Conservation (phyloP, 192 early-diverging fungal species). For the Funneliformis mosseae region DNA sequence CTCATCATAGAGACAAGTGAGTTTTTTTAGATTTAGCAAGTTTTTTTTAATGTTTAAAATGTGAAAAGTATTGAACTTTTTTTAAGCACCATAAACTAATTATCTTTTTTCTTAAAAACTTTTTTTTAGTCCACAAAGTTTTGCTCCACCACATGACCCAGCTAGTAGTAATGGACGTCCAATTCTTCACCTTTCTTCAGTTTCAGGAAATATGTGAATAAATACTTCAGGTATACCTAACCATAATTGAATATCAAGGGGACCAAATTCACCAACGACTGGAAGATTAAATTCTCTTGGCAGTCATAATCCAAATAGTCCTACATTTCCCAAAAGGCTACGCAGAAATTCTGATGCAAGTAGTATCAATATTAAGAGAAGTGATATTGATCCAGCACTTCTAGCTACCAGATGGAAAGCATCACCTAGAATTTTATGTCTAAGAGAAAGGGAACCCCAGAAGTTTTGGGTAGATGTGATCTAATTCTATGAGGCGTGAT, state of each 20-base stretch:
- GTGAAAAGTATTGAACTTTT: neutral
- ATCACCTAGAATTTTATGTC: too few species aligned
- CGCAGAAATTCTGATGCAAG: neutral
- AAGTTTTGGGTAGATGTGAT: too few species aligned
- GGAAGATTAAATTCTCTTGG: neutral
- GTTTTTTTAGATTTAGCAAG: neutral
- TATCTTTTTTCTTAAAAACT: neutral
- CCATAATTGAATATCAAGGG: neutral
- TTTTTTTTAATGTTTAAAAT: neutral
- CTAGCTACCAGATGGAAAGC: neutral
- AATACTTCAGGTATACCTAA: conserved; percentile 9
- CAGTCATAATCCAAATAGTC: conserved; percentile 11
- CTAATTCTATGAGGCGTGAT: too few species aligned
- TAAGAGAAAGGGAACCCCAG: too few species aligned
- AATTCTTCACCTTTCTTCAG: neutral
- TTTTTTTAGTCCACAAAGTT: neutral
- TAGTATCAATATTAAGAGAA: conserved; percentile 6
- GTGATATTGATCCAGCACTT: neutral
- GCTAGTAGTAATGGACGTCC: conserved; percentile 33
- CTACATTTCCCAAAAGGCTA: conserved; percentile 18
- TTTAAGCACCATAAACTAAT: neutral
- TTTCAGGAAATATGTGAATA: conserved; percentile 7
- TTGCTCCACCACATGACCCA: conserved; percentile 41
- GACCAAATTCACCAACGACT: conserved; percentile 29
- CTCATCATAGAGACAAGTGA: conserved; percentile 1